Percentiles rank a stretch among this genome's conserved stretches.
phyloP scores from a whole-genome alignment of 2,329 filamentous ascomycete genomes.

The Colletotrichum sidae region DNA sequence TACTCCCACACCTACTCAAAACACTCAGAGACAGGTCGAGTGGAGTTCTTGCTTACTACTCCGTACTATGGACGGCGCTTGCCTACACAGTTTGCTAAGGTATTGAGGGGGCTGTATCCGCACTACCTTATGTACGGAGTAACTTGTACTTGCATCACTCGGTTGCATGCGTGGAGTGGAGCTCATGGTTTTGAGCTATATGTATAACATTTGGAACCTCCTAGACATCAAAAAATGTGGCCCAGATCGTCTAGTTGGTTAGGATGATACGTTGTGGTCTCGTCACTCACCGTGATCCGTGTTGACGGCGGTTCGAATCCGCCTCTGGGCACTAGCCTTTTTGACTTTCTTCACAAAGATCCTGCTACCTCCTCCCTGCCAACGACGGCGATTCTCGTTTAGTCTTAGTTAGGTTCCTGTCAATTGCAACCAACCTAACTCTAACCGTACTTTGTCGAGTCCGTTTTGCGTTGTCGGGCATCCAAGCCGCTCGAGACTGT shows the following conservation, averaged over 20 bases:
- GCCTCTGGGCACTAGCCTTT: constrained; percentile 33
- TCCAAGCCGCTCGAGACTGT: too few species aligned
- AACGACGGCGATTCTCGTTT: background rate
- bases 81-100: background rate
- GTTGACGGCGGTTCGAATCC: constrained; percentile 40
- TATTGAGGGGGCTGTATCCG: background rate
- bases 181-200: background rate
- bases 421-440: too few species aligned
- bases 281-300: constrained; percentile 32
- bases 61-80: background rate
- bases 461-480: too few species aligned
- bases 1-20: constrained; percentile 11
- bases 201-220: background rate
- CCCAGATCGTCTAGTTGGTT: constrained; percentile 41
- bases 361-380: background rate
- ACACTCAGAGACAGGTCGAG: background rate
- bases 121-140: background rate
- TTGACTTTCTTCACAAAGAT: background rate
- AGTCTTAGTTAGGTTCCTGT: too few species aligned
- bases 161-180: too few species aligned
- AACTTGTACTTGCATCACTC: background rate
- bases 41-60: constrained; percentile 11
- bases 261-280: constrained; percentile 40
- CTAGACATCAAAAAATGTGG: background rate
- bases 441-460: too few species aligned